Percentiles rank a stretch among this genome's conserved stretches.
Conservation (phyloP, 2,329 filamentous ascomycete genomes). For the Dactylonectria estremocensis region DNA sequence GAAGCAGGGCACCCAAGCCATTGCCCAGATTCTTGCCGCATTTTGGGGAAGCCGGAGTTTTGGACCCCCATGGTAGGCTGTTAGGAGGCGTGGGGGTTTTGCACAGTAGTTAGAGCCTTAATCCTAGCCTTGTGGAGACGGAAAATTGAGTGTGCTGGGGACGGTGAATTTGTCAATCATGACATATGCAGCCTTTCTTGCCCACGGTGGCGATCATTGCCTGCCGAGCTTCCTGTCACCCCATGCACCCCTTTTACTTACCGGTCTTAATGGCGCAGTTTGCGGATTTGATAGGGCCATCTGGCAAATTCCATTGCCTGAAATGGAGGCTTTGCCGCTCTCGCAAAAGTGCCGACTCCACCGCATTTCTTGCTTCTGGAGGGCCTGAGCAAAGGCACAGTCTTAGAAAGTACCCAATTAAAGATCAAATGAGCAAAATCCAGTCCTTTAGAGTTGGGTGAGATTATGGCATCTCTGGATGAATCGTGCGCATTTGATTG, state of each 20-base stretch:
- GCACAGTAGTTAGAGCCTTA: neutral
- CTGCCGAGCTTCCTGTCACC: constrained; percentile 6
- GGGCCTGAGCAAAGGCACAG: neutral
- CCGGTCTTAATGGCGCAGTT: neutral
- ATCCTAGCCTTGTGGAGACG: constrained; percentile 2
- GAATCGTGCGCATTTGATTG: neutral
- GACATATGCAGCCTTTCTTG: constrained; percentile 12
- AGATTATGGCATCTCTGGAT: neutral
- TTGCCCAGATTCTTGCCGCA: neutral
- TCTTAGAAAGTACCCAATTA: neutral
- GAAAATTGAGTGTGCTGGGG: neutral
- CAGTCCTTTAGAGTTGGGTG: neutral
- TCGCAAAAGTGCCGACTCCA: neutral
- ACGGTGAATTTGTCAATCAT: constrained; percentile 21
- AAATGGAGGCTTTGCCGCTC: neutral
- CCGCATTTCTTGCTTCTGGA: neutral
- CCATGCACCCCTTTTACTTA: neutral
- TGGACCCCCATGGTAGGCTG: neutral
- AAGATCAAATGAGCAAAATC: neutral
- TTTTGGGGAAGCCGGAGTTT: neutral
- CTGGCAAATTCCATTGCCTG: neutral
- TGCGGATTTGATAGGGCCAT: neutral
- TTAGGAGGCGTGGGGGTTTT: neutral
- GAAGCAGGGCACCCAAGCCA: neutral
- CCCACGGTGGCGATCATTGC: constrained; percentile 14